Percentiles rank a stretch among this genome's conserved stretches.
Conservation (phyloP, 2,329 filamentous ascomycete genomes). For the Ceratocystis variospora region DNA sequence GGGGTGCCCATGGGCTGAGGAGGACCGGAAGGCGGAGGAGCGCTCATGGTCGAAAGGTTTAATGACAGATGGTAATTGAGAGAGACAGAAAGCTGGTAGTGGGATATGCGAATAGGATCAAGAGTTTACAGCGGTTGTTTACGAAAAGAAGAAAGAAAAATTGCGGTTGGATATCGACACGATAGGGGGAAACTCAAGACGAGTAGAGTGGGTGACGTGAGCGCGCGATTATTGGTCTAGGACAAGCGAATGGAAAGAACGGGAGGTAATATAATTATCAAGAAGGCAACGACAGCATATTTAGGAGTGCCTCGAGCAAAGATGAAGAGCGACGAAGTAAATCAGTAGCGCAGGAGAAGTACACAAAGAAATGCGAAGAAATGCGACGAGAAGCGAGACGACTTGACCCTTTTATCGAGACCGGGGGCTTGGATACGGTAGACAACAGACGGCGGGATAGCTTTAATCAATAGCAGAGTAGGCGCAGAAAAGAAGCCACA, state of each 20-base stretch:
- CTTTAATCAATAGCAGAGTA: not conserved
- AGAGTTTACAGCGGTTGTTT: not conserved
- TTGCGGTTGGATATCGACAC: not conserved
- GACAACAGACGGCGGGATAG: not conserved
- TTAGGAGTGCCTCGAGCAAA: not conserved
- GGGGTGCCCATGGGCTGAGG: slow-evolving; percentile 25
- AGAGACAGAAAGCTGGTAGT: not conserved
- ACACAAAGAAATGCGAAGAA: not conserved
- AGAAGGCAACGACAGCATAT: not conserved
- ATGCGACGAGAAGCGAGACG: not conserved
- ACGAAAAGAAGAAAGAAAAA: not conserved
- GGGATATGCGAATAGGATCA: not conserved
- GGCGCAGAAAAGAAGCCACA: not conserved
- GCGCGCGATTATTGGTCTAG: not conserved
- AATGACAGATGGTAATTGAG: not conserved
- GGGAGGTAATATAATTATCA: not conserved
- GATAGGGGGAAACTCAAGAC: not conserved
- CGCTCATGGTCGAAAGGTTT: slow-evolving; percentile 30
- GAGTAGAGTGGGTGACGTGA: not conserved
- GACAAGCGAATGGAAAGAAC: not conserved
- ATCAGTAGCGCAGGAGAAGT: not conserved
- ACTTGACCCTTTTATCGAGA: not conserved
- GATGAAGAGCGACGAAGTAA: not conserved
- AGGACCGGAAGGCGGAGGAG: slow-evolving; percentile 27
- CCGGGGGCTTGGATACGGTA: not conserved